A percentile compares a stretch with the other conserved stretches of the same genome.
These are phyloP conservation scores for Candida pini DNA, from an alignment of 805 yeast genomes.

Conservation along the genomic window DNA sequence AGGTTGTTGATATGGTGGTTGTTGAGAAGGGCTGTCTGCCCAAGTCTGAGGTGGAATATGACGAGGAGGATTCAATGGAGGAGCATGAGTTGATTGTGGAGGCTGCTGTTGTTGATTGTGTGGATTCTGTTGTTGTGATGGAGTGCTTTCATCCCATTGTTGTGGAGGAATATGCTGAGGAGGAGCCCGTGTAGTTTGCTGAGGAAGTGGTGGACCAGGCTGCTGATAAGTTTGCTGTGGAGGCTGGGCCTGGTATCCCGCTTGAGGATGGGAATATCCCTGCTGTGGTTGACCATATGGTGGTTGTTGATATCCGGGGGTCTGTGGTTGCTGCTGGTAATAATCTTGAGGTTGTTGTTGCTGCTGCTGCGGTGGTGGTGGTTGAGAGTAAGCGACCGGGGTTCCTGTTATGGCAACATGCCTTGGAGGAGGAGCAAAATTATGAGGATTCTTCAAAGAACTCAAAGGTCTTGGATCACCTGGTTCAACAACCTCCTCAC, in stretches of 20 bases:
- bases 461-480: constrained; percentile 15
- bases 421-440: constrained; percentile 30
- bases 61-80: no score
- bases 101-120: not conserved
- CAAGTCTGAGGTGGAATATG: no score
- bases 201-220: no score
- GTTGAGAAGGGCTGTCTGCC: no score
- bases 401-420: constrained; percentile 18
- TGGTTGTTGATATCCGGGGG: constrained; percentile 6
- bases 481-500: constrained; percentile 10
- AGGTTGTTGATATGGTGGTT: constrained; percentile 1
- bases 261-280: constrained; percentile 4
- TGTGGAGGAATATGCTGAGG: no score
- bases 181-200: no score
- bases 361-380: constrained; percentile 9
- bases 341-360: constrained; percentile 4
- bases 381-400: constrained; percentile 17
- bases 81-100: no score
- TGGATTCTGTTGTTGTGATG: constrained; percentile 1
- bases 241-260: constrained; percentile 11
- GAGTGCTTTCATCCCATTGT: no score
- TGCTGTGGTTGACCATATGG: constrained; percentile 3
- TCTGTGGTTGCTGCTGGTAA: not conserved
- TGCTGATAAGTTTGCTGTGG: no score
- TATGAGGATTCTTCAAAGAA: constrained; percentile 24